A percentile compares a stretch with the other conserved stretches of the same genome.
Evolutionary conservation across 306 rosid species (phyloP).

Genomic region (Medicago ruthenica): DNA sequence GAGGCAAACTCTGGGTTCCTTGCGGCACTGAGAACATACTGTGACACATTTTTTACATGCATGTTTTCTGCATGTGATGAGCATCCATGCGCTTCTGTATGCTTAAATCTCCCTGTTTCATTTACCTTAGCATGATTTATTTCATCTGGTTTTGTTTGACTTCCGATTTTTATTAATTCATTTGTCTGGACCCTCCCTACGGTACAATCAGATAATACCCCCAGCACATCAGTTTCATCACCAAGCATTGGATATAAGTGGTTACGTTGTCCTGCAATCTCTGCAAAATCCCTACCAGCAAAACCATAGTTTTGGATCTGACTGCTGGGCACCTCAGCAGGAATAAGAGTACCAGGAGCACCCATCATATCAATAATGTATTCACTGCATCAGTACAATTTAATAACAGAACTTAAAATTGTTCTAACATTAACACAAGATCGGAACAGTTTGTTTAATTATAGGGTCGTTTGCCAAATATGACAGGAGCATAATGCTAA

Average conservation of each 20-base stretch:
- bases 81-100: conserved; percentile 54
- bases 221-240: conserved; percentile 50
- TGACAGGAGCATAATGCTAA: conserved; percentile 34
- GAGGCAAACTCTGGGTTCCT: conserved; percentile 88
- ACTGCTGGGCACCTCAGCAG: conserved; percentile 90
- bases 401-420: conserved; percentile 42
- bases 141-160: conserved; percentile 53
- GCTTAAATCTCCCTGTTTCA: conserved; percentile 52
- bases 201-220: conserved; percentile 49
- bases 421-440: conserved; percentile 36
- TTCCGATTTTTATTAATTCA: conserved; percentile 52
- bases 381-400: conserved; percentile 75
- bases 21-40: conserved; percentile 89
- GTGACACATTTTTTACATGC: conserved; percentile 83
- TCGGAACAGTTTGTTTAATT: conserved; percentile 20
- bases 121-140: conserved; percentile 47
- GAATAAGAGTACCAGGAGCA: conserved; percentile 96
- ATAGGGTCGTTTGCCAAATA: conserved; percentile 19
- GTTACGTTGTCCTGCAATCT: conserved; percentile 60
- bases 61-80: conserved; percentile 76
- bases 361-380: conserved; percentile 98
- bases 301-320: conserved; percentile 73
- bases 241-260: conserved; percentile 45
- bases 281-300: conserved; percentile 65
- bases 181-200: conserved; percentile 55